A percentile compares a stretch with the other conserved stretches of the same genome.
phyloP scores from a whole-genome alignment of 1,284 basidiomycete genomes.

The Sanghuangporus baumii region DNA sequence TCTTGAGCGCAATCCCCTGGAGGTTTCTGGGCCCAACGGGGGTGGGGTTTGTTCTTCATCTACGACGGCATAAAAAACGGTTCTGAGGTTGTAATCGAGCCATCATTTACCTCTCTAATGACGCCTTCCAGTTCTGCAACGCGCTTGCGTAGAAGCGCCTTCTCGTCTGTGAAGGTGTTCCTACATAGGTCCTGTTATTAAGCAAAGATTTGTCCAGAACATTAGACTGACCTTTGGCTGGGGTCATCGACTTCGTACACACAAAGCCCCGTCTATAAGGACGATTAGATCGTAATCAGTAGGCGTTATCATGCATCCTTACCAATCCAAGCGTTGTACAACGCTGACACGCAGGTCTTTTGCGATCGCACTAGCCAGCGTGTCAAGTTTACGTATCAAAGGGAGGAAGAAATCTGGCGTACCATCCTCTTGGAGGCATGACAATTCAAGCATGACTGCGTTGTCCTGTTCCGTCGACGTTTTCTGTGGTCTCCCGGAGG shows the following conservation, averaged over 20 bases:
- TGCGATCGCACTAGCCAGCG: constrained; percentile 57
- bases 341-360: constrained; percentile 57
- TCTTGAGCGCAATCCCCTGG: constrained; percentile 24
- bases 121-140: constrained; percentile 82
- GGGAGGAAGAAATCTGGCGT: constrained; percentile 20
- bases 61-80: constrained; percentile 26
- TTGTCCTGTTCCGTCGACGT: constrained; percentile 58
- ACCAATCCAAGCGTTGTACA: constrained; percentile 72
- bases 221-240: constrained; percentile 38
- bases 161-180: constrained; percentile 46
- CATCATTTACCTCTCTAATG: constrained; percentile 58
- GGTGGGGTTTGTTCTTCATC: constrained; percentile 69
- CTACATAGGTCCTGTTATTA: constrained; percentile 20
- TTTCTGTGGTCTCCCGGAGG: constrained; percentile 44
- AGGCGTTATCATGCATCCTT: constrained; percentile 22
- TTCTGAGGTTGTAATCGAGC: constrained; percentile 6
- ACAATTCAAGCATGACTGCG: constrained; percentile 61
- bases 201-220: not conserved
- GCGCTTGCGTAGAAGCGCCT: constrained; percentile 59
- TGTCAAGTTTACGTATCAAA: not conserved
- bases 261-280: constrained; percentile 65
- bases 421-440: constrained; percentile 83
- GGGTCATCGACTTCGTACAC: constrained; percentile 83
- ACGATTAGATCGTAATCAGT: constrained; percentile 1
- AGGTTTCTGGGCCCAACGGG: constrained; percentile 47